phyloP scores from a whole-genome alignment of 192 early-diverging fungal genomes.

The Dispira parvispora region DNA sequence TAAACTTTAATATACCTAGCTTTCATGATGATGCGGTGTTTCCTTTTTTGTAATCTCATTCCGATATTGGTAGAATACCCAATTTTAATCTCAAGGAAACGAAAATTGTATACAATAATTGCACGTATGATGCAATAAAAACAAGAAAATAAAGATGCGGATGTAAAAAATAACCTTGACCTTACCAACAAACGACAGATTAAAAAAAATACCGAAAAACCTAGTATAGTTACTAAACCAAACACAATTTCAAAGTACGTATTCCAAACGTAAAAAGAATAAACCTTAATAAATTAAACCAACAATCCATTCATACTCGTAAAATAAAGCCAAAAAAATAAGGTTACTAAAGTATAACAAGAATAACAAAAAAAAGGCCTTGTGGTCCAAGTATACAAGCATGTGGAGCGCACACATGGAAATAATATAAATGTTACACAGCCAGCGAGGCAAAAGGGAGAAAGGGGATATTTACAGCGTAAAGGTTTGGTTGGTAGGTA shows the following conservation, averaged over 20 bases:
- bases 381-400: too few relatives aligned
- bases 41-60: too few relatives aligned
- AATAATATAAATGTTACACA: not conserved
- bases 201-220: too few relatives aligned
- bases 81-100: too few relatives aligned
- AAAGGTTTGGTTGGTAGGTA: not conserved
- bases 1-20: too few relatives aligned
- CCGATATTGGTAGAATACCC: too few relatives aligned
- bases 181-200: too few relatives aligned
- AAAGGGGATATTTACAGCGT: not conserved
- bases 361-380: not conserved
- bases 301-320: not conserved
- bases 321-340: not conserved
- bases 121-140: not conserved
- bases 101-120: not conserved
- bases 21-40: too few relatives aligned
- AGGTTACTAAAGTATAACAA: not conserved
- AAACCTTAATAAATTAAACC: not conserved
- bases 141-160: not conserved
- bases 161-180: too few relatives aligned
- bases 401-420: not conserved
- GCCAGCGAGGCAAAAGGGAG: not conserved
- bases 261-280: too few relatives aligned
- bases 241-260: too few relatives aligned
- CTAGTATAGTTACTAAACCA: too few relatives aligned